Evolutionary conservation across 2,329 filamentous ascomycete species (phyloP).

Genomic region (Ramularia collo-cygni): DNA sequence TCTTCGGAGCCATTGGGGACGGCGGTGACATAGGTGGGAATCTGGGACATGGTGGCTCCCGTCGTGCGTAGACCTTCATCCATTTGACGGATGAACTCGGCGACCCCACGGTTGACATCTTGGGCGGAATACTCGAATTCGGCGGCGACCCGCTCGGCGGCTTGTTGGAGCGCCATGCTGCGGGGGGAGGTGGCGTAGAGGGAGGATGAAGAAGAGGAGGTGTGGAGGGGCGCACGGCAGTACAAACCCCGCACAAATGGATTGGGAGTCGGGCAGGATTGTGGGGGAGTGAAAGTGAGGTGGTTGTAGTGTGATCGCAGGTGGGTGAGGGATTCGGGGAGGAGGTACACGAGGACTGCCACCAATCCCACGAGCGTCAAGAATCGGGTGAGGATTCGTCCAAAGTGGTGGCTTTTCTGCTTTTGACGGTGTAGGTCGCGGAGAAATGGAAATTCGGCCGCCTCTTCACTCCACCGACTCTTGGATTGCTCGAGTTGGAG

Average conservation of each 20-base stretch:
- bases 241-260: constrained; percentile 32
- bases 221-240: constrained; percentile 27
- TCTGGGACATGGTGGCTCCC: constrained; percentile 81
- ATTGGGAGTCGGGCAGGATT: constrained; percentile 27
- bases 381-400: constrained; percentile 12
- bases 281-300: constrained; percentile 16
- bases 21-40: constrained; percentile 91
- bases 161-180: constrained; percentile 52
- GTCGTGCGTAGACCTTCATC: constrained; percentile 75
- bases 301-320: constrained; percentile 7
- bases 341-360: constrained; percentile 11
- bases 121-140: constrained; percentile 80
- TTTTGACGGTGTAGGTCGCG: constrained; percentile 21
- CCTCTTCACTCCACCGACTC: constrained; percentile 6
- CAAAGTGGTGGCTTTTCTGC: constrained; percentile 6
- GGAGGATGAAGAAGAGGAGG: constrained; percentile 15
- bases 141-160: constrained; percentile 71
- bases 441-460: constrained; percentile 25
- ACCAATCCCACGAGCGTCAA: constrained; percentile 7
- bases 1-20: constrained; percentile 98
- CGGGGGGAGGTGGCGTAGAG: constrained; percentile 28
- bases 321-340: constrained; percentile 7
- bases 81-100: constrained; percentile 84
- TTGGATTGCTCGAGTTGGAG: constrained; percentile 6
- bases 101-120: constrained; percentile 71